phyloP scores from a whole-genome alignment of 768 basidiomycete species.

The Gelatoporia subvermispora region DNA sequence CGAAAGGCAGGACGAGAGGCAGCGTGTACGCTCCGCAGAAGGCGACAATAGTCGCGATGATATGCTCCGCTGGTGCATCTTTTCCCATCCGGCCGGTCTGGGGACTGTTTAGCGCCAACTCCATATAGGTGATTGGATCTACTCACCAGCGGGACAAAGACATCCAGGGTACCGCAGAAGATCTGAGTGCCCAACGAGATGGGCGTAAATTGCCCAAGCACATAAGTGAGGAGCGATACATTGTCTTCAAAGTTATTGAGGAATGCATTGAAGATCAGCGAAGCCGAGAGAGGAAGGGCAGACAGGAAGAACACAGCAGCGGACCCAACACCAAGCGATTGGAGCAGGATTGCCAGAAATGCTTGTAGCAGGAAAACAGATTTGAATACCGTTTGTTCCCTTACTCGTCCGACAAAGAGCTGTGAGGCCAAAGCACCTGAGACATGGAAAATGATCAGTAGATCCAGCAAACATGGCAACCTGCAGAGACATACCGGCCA shows the following conservation, averaged over 20 bases:
- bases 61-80: constrained; percentile 82
- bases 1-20: constrained; percentile 65
- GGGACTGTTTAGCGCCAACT: too few relatives aligned
- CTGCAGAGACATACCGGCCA: constrained; percentile 50
- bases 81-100: constrained; percentile 81
- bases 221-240: constrained; percentile 60
- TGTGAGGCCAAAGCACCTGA: constrained; percentile 64
- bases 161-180: constrained; percentile 60
- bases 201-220: constrained; percentile 50
- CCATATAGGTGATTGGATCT: too few relatives aligned
- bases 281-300: constrained; percentile 50
- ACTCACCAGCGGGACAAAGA: constrained; percentile 85
- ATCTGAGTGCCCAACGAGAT: constrained; percentile 56
- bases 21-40: constrained; percentile 50
- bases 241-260: constrained; percentile 27
- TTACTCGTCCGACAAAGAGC: constrained; percentile 43
- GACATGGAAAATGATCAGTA: not conserved
- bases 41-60: constrained; percentile 77
- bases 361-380: constrained; percentile 60
- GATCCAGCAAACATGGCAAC: not conserved
- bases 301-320: constrained; percentile 69
- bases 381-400: constrained; percentile 59
- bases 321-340: constrained; percentile 68
- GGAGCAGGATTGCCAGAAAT: constrained; percentile 49
- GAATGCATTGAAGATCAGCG: constrained; percentile 50